Percentiles rank a stretch among this genome's conserved stretches.
Conservation (phyloP, 2,329 filamentous ascomycete genomes). For the Emydomyces testavorans region DNA sequence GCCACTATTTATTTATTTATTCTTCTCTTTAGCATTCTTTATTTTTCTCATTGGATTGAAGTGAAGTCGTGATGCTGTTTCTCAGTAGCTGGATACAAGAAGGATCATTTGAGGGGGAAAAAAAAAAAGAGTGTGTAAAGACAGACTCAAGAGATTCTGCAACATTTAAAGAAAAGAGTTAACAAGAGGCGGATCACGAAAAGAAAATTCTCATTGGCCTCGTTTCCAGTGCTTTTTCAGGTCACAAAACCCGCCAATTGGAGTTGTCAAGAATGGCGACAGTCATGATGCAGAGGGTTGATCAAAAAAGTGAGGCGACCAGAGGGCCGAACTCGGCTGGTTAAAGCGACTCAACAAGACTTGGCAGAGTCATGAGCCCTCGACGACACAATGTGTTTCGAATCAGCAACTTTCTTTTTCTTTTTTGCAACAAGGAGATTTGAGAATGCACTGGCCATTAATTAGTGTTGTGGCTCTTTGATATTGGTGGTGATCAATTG, state of each 20-base stretch:
- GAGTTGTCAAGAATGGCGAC: neutral
- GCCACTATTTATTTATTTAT: conserved; percentile 1
- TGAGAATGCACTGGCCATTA: neutral
- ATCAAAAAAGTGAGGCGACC: conserved; percentile 11
- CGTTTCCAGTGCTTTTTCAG: neutral
- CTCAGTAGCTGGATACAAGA: conserved; percentile 1
- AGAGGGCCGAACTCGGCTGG: neutral
- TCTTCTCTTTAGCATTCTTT: conserved; percentile 6
- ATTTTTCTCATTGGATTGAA: neutral
- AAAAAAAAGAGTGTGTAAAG: neutral
- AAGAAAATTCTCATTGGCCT: conserved; percentile 8
- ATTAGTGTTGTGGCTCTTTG: conserved; percentile 3
- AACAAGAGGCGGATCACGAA: neutral
- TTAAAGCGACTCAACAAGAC: neutral
- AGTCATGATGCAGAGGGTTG: neutral
- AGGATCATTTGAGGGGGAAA: neutral
- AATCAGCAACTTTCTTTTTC: neutral
- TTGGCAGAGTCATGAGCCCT: too few relatives aligned
- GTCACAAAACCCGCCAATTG: conserved; percentile 1
- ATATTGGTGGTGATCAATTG: conserved; percentile 4
- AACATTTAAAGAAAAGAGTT: conserved; percentile 7
- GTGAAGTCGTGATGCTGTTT: neutral
- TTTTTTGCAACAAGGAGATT: neutral
- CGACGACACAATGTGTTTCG: neutral
- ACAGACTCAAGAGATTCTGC: conserved; percentile 1